A percentile compares a stretch with the other conserved stretches of the same genome.
These are phyloP conservation scores for Azolla pinnata DNA, from an alignment of 75 land plant genomes.

Conservation along the genomic window DNA sequence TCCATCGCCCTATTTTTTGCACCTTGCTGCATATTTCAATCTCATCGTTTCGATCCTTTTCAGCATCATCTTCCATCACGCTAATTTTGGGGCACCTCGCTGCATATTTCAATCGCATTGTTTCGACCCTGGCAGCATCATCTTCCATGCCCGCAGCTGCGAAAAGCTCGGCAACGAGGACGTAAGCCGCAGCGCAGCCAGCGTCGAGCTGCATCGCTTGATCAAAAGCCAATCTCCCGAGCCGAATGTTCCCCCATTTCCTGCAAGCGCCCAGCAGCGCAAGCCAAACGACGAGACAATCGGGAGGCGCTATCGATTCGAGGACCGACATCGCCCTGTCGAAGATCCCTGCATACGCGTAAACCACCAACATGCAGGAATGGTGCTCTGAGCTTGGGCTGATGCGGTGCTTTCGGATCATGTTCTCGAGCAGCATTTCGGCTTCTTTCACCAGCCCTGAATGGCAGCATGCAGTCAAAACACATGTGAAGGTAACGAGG, in stretches of 20 bases:
- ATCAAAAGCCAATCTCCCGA: conserved; percentile 44
- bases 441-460: conserved; percentile 9
- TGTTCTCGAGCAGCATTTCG: neutral
- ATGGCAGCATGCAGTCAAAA: conserved; percentile 23
- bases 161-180: conserved; percentile 43
- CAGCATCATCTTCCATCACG: too few species aligned
- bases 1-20: too few species aligned
- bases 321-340: too few species aligned
- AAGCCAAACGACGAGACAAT: conserved; percentile 50
- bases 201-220: conserved; percentile 35
- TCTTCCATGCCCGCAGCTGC: conserved; percentile 30
- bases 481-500: conserved; percentile 26
- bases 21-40: too few species aligned
- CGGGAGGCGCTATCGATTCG: conserved; percentile 37
- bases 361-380: conserved; percentile 11
- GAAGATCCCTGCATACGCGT: too few species aligned
- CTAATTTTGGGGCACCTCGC: neutral
- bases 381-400: conserved; percentile 4
- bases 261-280: conserved; percentile 44
- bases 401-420: conserved; percentile 11
- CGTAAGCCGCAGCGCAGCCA: conserved; percentile 33
- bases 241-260: conserved; percentile 27
- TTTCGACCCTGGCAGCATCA: conserved; percentile 27
- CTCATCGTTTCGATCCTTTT: too few species aligned
- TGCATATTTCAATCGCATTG: neutral